Evolutionary conservation across 2,329 filamentous ascomycete species (phyloP), one percentile per base, ranked within the genome.

Genomic region (Alternaria gaisen): DNA sequence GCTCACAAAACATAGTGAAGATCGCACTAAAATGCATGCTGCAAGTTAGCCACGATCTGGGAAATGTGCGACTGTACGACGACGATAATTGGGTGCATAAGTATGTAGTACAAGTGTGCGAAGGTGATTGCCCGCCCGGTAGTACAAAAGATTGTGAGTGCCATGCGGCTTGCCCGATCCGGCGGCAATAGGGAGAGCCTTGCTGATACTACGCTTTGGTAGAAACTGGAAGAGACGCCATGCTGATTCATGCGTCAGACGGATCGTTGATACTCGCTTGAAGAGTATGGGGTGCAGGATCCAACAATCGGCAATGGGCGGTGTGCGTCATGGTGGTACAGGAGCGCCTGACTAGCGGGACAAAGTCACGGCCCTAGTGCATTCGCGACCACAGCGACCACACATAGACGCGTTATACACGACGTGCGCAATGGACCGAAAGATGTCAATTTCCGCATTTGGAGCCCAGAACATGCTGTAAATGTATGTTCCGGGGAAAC

Each of bases 111-210:
- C 60, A 53, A 54, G 30, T 56, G 53, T 53, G 55, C 53, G 14
- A 52, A 24, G 36, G 22, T 53, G 58, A 58, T 60, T 55, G 61
- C 50, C 51, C 38, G 26, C 44, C 32, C 36, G 38, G 63, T 64
- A 41, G 56, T 44, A 68, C 61, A 16, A 56, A 36, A 60, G 46
- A 58, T 40, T 44, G 48, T 55, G 56, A 57, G 26, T 32, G 53
- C 32, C 41, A 58, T 64, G 52, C 41, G 47, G 61, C 60, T 48
- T 56, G 43, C 52, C 56, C 40, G n/a, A 53, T 54, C 40, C 50
- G 44, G 53, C 51, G 57, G 46, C 30, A 57, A 60, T 24, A 42
- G 36, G 50, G 51, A 47, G 47, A 38, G 30, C 47, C 41, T 42
- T 57, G 53, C 53, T 50, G 44, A 60, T 53, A 34, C 18, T 54